Evolutionary conservation across 192 early-diverging fungal species (phyloP), one percentile per base, ranked within the genome.

Genomic region (Umbelopsis sp.): DNA sequence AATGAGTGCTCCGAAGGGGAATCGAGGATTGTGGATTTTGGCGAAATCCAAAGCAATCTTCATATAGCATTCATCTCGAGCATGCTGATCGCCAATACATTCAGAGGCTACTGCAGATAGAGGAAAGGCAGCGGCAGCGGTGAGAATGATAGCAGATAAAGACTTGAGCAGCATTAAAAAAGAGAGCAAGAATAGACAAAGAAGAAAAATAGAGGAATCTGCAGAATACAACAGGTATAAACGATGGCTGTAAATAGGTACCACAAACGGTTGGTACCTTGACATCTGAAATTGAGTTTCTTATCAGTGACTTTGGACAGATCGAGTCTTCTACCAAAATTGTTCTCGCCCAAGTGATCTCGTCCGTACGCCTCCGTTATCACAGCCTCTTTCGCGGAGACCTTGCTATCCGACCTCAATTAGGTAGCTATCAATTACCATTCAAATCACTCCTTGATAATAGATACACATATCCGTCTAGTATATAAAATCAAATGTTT

Each of bases 1-100:
- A 47, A 74, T 69, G n/a, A 74, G 45, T 5, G 73, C 66, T 12
- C 73, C 73, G 41, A 74, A 74, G 16, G 73, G 73, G 26, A 69
- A 56, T 10, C 22, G 34, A 11, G 73, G 73, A 25, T 74, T 74
- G 29, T 69, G 67, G 24, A 56, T 26, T 25, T 69, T 44, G 3
- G 51, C 73, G 45, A 62, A 74, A 29, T 69, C 52, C 31, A 74
- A 41, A 3, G 73, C 73, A 36, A 62, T 45, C 21, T 62, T 49
- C 73, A 74, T 74, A n/a, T 74, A 74, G 43, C 73, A 74, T 34
- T 62, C 66, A 65, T 74, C 73, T 14, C 26, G 26, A 31, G 10
- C 4, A 29, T 62, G 26, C 16, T 62, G 56, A 16, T 62, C 56
- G 56, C 56, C 56, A 34, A 17, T 14, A 62, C 56, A 62, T 1